A percentile compares a stretch with the other conserved stretches of the same genome.
These are phyloP conservation scores for Malus sieversii DNA, from an alignment of 306 rosid genomes.

Conservation along the genomic window DNA sequence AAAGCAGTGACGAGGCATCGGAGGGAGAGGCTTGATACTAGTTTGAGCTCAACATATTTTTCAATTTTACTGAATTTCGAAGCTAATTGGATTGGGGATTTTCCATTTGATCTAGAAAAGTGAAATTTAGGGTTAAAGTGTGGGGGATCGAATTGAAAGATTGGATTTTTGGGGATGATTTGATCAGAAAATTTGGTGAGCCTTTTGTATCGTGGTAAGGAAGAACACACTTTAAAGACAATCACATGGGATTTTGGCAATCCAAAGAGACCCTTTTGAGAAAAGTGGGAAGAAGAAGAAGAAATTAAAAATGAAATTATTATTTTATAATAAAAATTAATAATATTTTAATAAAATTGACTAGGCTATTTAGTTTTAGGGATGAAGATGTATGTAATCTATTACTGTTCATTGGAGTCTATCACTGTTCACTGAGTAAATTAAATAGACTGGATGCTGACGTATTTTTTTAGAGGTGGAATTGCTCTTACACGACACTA, in stretches of 20 bases:
- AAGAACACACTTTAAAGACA: background rate
- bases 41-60: slow-evolving; percentile 28
- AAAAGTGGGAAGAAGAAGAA: too few species aligned
- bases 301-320: too few species aligned
- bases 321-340: too few species aligned
- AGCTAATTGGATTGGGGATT: background rate
- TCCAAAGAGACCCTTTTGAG: too few species aligned
- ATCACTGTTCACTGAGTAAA: too few species aligned
- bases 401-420: too few species aligned
- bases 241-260: background rate
- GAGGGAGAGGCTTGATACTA: slow-evolving; percentile 20
- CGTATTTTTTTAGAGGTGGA: too few species aligned
- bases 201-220: background rate
- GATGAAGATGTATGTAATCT: too few species aligned
- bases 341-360: too few species aligned
- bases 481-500: too few species aligned
- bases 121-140: background rate
- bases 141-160: background rate
- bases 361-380: too few species aligned
- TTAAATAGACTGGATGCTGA: too few species aligned
- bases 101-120: background rate
- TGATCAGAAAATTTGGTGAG: background rate
- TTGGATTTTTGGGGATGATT: background rate
- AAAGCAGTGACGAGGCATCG: slow-evolving; percentile 49
- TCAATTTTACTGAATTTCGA: background rate